Conservation (phyloP, 192 early-diverging fungal genomes). For the Neocallimastix lanati region DNA sequence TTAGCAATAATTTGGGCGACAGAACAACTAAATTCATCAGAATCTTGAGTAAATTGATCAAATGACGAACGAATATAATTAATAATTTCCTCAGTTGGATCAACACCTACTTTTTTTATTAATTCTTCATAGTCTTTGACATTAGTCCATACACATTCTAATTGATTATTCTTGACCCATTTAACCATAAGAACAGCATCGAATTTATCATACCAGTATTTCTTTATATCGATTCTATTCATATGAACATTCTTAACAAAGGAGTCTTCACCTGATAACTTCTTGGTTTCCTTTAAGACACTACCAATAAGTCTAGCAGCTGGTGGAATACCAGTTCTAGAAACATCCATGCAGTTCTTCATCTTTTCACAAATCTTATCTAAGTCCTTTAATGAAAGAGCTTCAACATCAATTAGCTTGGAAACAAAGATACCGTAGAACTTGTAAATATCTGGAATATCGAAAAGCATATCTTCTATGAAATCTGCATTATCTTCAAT, state of each 20-base stretch:
- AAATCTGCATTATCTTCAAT: neutral
- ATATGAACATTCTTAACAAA: neutral
- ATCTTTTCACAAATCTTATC: neutral
- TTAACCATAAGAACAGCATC: neutral
- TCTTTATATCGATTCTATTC: neutral
- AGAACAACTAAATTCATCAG: neutral
- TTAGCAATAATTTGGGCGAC: neutral
- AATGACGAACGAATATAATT: neutral
- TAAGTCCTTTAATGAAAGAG: neutral
- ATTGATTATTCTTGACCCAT: neutral
- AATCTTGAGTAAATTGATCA: neutral
- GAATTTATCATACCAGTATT: neutral
- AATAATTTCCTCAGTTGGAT: neutral
- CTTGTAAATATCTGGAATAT: neutral
- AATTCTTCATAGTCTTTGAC: neutral
- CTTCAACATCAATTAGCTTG: neutral
- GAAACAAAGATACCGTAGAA: neutral
- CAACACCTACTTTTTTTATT: neutral
- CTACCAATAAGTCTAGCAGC: neutral
- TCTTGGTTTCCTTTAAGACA: neutral
- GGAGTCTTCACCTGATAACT: neutral
- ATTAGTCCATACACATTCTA: neutral
- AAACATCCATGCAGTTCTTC: neutral
- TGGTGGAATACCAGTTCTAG: neutral
- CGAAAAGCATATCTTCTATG: neutral